A percentile compares a stretch with the other conserved stretches of the same genome.
Conservation (phyloP, 345 rosid genomes). For the Boechera retrofracta region DNA sequence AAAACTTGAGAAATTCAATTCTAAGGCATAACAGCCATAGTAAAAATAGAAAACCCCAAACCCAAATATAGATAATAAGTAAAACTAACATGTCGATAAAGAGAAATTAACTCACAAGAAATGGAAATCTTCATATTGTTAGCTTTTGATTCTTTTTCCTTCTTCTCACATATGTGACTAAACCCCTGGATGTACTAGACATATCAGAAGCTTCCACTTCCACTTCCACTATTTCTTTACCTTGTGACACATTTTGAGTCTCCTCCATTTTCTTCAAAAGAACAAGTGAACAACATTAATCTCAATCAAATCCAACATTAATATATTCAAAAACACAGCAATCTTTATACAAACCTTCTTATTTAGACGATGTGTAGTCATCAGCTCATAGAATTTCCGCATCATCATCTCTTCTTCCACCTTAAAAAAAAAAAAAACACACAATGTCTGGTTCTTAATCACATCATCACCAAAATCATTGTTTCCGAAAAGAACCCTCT, state of each 20-base stretch:
- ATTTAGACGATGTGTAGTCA: neutral
- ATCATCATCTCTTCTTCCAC: slow-evolving; percentile 24
- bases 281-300: neutral
- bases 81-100: no score
- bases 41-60: no score
- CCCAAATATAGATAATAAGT: no score
- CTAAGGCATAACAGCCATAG: no score
- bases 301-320: neutral
- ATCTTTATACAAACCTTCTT: neutral
- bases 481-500: neutral
- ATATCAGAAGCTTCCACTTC: neutral
- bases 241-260: neutral
- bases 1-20: no score
- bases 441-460: no score
- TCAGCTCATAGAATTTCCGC: neutral
- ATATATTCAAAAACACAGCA: neutral
- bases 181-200: neutral
- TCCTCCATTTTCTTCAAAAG: slow-evolving; percentile 10
- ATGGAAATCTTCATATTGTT: neutral
- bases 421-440: neutral
- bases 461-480: neutral
- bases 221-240: neutral
- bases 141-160: neutral
- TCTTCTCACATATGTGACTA: neutral
- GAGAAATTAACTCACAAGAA: neutral